These are phyloP conservation scores for Arthrobotrys iridis DNA, from an alignment of 2,329 filamentous ascomycete genomes.

Conservation along the genomic window DNA sequence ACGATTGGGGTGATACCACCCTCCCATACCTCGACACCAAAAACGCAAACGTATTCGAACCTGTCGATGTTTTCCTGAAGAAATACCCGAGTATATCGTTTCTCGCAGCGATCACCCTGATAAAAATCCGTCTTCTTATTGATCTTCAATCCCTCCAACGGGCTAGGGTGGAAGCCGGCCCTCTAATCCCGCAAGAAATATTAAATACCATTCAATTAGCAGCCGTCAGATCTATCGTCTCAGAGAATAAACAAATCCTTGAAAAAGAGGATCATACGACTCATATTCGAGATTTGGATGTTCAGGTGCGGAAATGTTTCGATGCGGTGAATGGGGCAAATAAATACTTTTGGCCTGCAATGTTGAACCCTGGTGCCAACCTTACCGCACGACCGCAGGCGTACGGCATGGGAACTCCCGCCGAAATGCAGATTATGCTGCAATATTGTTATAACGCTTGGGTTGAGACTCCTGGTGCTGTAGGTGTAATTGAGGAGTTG, in stretches of 20 bases:
- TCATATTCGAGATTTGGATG: conserved; percentile 55
- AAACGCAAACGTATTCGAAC: conserved; percentile 63
- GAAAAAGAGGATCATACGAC: background rate
- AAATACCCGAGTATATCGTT: conserved; percentile 53
- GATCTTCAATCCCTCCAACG: conserved; percentile 59
- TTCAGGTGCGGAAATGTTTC: conserved; percentile 57
- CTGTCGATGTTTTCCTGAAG: conserved; percentile 52
- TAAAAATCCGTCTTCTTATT: conserved; percentile 61
- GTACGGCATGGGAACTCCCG: conserved; percentile 55
- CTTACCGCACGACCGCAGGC: conserved; percentile 45
- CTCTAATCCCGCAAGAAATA: conserved; percentile 59
- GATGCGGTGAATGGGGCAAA: conserved; percentile 55
- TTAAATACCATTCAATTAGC: conserved; percentile 56
- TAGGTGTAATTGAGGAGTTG: conserved; percentile 55
- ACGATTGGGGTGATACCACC: conserved; percentile 61
- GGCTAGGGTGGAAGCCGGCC: conserved; percentile 40
- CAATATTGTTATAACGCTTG: conserved; percentile 58
- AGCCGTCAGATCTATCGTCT: background rate
- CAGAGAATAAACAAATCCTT: background rate
- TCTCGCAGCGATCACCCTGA: conserved; percentile 58
- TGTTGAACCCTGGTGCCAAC: conserved; percentile 57
- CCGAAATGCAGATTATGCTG: conserved; percentile 57
- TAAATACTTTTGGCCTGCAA: conserved; percentile 57
- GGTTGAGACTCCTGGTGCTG: conserved; percentile 58
- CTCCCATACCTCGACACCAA: conserved; percentile 61